These are phyloP conservation scores for Ophiostoma sp. DNA, from an alignment of 2,329 filamentous ascomycete genomes.

Conservation along the genomic window DNA sequence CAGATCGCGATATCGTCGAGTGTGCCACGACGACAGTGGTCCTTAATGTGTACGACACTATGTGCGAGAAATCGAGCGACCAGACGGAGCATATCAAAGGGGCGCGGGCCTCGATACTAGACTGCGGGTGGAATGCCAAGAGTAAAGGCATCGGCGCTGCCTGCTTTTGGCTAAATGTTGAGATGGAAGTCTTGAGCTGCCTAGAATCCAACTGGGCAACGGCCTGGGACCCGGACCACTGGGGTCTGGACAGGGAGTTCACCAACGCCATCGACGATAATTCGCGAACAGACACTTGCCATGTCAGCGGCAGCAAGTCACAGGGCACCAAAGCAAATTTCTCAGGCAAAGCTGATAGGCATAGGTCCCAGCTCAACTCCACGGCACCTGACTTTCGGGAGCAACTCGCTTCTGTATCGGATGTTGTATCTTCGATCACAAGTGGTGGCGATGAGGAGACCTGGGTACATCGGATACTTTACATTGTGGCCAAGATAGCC, in stretches of 20 bases:
- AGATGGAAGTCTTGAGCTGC: constrained; percentile 84
- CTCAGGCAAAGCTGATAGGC: too few relatives aligned
- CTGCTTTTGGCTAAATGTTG: constrained; percentile 92
- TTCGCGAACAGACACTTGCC: too few relatives aligned
- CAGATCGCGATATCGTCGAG: constrained; percentile 73
- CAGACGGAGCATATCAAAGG: constrained; percentile 88
- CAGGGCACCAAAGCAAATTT: neutral
- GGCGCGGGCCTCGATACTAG: constrained; percentile 76
- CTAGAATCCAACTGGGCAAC: constrained; percentile 81
- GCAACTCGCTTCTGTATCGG: neutral
- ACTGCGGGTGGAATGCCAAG: constrained; percentile 80
- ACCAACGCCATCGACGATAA: constrained; percentile 3
- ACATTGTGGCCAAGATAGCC: constrained; percentile 78
- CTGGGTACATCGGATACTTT: constrained; percentile 86
- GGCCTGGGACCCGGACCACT: constrained; percentile 84
- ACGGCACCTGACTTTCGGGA: too few relatives aligned
- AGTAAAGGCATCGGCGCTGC: constrained; percentile 74
- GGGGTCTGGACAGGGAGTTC: constrained; percentile 79
- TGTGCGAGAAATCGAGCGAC: constrained; percentile 72
- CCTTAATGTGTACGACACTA: constrained; percentile 87
- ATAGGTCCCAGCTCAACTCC: too few relatives aligned
- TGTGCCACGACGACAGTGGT: constrained; percentile 85
- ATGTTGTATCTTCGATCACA: constrained; percentile 28
- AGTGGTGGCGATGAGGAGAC: constrained; percentile 61
- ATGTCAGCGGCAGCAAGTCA: neutral